These are phyloP conservation scores for Myotisia sp. DNA, from an alignment of 2,329 filamentous ascomycete species.

Conservation along the genomic window DNA sequence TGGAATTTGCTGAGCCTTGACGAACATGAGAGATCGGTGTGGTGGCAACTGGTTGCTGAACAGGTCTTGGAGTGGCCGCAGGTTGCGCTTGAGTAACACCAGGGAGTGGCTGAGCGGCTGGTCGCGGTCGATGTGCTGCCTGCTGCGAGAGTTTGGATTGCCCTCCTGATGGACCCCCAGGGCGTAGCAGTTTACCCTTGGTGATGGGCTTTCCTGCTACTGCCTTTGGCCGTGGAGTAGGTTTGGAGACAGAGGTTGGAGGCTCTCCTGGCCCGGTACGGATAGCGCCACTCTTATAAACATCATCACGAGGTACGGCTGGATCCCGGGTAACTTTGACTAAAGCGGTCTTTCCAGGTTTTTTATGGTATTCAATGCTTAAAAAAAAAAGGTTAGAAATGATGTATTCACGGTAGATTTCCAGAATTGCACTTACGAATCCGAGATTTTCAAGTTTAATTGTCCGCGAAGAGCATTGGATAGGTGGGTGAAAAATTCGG, in stretches of 20 bases:
- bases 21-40: slow-evolving; percentile 35
- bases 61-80: slow-evolving; percentile 29
- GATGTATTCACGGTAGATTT: no score
- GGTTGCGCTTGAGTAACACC: slow-evolving; percentile 20
- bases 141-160: slow-evolving; percentile 53
- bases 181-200: slow-evolving; percentile 79
- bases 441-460: slow-evolving; percentile 67
- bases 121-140: slow-evolving; percentile 19
- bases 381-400: slow-evolving; percentile 10
- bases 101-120: slow-evolving; percentile 16
- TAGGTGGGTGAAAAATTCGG: slow-evolving; percentile 90
- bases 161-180: slow-evolving; percentile 69
- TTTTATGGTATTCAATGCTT: slow-evolving; percentile 88
- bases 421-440: slow-evolving; percentile 42
- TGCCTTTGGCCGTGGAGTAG: slow-evolving; percentile 75
- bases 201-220: slow-evolving; percentile 82
- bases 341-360: slow-evolving; percentile 76
- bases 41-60: slow-evolving; percentile 28
- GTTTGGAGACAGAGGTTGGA: slow-evolving; percentile 64
- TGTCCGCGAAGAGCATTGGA: slow-evolving; percentile 63
- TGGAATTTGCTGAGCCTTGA: slow-evolving; percentile 40
- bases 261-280: slow-evolving; percentile 78
- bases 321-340: slow-evolving; percentile 89
- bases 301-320: slow-evolving; percentile 54
- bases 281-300: slow-evolving; percentile 85